Base-by-base conservation (phyloP, 2,329 filamentous ascomycete species). In the Colletotrichum sp. region DNA sequence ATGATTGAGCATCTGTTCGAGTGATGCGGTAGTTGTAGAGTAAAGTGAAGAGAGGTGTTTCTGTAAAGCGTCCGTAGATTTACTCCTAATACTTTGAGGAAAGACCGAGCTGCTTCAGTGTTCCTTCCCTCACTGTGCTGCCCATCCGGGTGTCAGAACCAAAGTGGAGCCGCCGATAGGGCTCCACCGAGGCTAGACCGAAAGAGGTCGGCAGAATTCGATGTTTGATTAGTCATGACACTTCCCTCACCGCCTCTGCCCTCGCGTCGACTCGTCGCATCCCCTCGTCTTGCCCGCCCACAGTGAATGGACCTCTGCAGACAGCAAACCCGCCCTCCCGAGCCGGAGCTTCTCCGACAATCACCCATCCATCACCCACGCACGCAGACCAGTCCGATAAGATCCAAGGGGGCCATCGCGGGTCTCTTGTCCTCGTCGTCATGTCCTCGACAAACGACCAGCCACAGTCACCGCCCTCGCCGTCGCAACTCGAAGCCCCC, bases 301-400 rank as follows among this genome's bases (percentile, higher is more conserved):
- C 43, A 52, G 43, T 52, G 4, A 52, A 52, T 21, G 43, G 43
- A 52, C 43, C 30, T 34, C 32, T 67, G 64, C 38, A 32, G 30
- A 18, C 30, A 52, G 38, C 60, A 36, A 58, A 26, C 26, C 30
- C 36, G 24, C 66, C 66, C 30, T 24, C 30, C 66, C 64, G 64
- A 72, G 69, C 85, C 85, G 85, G 84, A 81, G 80, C 85, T 86
- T 84, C 82, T 82, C 85, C 85, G 85, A 86, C 76, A 85, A 86
- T 86, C 85, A 83, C 82, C 85, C 58, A 63, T 30, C 43, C 85
- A 86, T 85, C 82, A 60, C 71, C 65, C 68, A 71, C 48, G 66
- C 34, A 34, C 58, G 36, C 67, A 13, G 58, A 52, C 43, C 74
- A 52, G 69, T 58, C 48, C 52, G 67, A 71, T 67, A 61, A 67